Evolutionary conservation across 192 early-diverging fungal species (phyloP).

Genomic region (Coemansia furcata): DNA sequence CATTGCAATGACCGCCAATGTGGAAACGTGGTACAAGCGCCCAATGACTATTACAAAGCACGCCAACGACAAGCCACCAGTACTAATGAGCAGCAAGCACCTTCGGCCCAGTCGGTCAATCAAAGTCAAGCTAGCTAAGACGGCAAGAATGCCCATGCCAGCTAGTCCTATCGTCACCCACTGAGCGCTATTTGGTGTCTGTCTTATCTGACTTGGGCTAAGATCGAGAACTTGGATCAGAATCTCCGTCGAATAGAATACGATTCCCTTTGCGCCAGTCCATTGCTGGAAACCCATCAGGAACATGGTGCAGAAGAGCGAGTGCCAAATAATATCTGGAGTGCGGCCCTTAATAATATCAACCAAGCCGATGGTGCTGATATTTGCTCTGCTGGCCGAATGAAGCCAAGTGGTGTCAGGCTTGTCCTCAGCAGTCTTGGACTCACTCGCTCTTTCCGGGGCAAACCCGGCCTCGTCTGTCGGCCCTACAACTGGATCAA

Average conservation of each 20-base stretch:
- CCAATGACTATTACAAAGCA: slow-evolving; percentile 62
- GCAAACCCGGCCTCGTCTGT: slow-evolving; percentile 6
- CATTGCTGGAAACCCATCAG: slow-evolving; percentile 79
- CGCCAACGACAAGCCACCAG: slow-evolving; percentile 56
- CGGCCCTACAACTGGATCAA: not conserved
- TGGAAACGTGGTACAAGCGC: slow-evolving; percentile 28
- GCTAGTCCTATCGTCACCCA: slow-evolving; percentile 46
- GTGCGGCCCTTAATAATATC: slow-evolving; percentile 47
- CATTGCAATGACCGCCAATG: slow-evolving; percentile 55
- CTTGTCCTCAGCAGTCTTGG: slow-evolving; percentile 7
- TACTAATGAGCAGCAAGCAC: slow-evolving; percentile 60
- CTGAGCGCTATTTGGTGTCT: slow-evolving; percentile 44
- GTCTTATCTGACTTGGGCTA: slow-evolving; percentile 33
- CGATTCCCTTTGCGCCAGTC: slow-evolving; percentile 77
- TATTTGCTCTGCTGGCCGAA: not conserved
- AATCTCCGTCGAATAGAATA: slow-evolving; percentile 81
- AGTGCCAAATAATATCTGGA: slow-evolving; percentile 53
- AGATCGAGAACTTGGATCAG: slow-evolving; percentile 58
- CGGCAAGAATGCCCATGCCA: slow-evolving; percentile 30
- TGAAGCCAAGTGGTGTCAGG: not conserved
- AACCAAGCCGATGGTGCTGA: slow-evolving; percentile 13
- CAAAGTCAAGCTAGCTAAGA: slow-evolving; percentile 38
- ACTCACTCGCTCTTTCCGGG: not conserved
- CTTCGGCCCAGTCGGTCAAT: slow-evolving; percentile 74
- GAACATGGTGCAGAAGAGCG: slow-evolving; percentile 62